A percentile compares a stretch with the other conserved stretches of the same genome.
Conservation (phyloP, 129 eudicot species). For the sunflower (Helianthus annuus) region HanXRQr2.0-SUNRISE NC_035440.2:18354027-18354526, state of each 20-base stretch:
- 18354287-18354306: slow-evolving; percentile 30
- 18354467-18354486: no score
- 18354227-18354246: slow-evolving; percentile 2
- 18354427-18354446: slow-evolving; percentile 47
- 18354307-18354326: slow-evolving; percentile 13
- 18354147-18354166: no score
- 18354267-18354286: slow-evolving; percentile 30
- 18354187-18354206: slow-evolving; percentile 10
- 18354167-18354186: slow-evolving; percentile 18
- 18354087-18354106: no score
- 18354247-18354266: background rate
- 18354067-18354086: no score
- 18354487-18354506: no score
- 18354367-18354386: background rate
- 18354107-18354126: no score
- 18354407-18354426: slow-evolving; percentile 50
- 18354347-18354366: slow-evolving; percentile 11
- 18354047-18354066: no score
- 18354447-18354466: no score
- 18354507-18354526: no score
- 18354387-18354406: slow-evolving; percentile 36
- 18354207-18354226: slow-evolving; percentile 3
- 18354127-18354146: no score
- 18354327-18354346: background rate
- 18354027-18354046: no score